Evolutionary conservation across 306 rosid genomes (phyloP).

Genomic region (Oxytropis ochrocephala): DNA sequence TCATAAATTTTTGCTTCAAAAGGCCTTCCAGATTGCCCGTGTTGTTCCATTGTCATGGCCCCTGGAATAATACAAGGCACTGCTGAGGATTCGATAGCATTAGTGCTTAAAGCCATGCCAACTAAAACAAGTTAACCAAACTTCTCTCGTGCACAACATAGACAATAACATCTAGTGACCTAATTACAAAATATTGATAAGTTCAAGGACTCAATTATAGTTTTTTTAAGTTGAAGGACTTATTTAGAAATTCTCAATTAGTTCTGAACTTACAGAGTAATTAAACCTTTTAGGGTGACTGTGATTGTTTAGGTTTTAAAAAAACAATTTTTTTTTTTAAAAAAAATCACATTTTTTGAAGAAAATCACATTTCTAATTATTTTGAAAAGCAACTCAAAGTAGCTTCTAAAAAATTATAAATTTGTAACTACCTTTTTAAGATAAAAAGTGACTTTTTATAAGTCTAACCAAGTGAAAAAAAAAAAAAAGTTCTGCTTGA

Average conservation of each 20-base stretch:
- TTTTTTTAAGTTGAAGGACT: no score
- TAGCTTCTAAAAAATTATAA: not conserved
- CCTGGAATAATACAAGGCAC: slow-evolving; percentile 22
- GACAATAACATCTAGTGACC: no score
- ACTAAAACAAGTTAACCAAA: slow-evolving; percentile 12
- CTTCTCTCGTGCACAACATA: not conserved
- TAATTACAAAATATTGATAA: no score
- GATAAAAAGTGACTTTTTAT: not conserved
- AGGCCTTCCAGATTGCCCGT: slow-evolving; percentile 36
- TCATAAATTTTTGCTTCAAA: slow-evolving; percentile 47
- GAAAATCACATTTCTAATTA: not conserved
- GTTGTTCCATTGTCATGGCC: slow-evolving; percentile 30
- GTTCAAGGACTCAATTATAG: no score
- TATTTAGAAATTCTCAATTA: no score
- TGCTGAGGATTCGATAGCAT: slow-evolving; percentile 8
- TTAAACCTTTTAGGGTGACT: not conserved
- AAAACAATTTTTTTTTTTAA: not conserved
- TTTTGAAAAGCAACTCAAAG: not conserved
- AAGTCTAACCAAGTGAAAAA: no score
- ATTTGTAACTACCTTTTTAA: not conserved
- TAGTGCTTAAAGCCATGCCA: slow-evolving; percentile 15
- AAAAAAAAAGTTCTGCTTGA: no score
- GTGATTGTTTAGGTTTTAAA: not conserved
- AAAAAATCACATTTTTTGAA: not conserved
- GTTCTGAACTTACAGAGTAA: no score